Conservation (phyloP, 2,329 filamentous ascomycete genomes). For the Fusarium xyrophilum region DNA sequence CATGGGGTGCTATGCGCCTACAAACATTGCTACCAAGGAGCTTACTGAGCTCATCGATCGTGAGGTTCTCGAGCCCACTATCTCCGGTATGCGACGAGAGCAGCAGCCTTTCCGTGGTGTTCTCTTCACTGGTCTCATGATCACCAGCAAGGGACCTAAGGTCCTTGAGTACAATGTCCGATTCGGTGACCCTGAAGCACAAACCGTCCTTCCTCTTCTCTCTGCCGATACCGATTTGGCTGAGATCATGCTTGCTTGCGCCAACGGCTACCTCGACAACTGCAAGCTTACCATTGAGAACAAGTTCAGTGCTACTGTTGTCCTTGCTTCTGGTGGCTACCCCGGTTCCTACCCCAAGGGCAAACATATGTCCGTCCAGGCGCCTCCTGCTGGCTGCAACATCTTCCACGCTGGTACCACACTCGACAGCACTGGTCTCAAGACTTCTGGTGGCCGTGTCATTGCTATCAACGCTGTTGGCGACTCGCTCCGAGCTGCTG, state of each 20-base stretch:
- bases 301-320: constrained; percentile 85
- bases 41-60: constrained; percentile 80
- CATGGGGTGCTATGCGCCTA: constrained; percentile 98
- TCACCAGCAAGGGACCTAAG: constrained; percentile 79
- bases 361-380: constrained; percentile 61
- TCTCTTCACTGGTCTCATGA: constrained; percentile 92
- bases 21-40: constrained; percentile 75
- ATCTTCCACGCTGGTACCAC: constrained; percentile 95
- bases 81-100: constrained; percentile 86
- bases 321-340: constrained; percentile 92
- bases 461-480: constrained; percentile 87
- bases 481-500: constrained; percentile 77
- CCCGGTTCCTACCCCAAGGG: constrained; percentile 87
- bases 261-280: constrained; percentile 73
- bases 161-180: constrained; percentile 90
- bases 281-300: constrained; percentile 71
- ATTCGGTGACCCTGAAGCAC: constrained; percentile 88
- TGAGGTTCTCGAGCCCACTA: constrained; percentile 86
- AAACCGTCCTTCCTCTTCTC: constrained; percentile 80
- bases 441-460: constrained; percentile 86
- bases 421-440: constrained; percentile 66
- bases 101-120: constrained; percentile 75
- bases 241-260: constrained; percentile 83
- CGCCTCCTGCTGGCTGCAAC: constrained; percentile 57
- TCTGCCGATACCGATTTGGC: constrained; percentile 80